Conservation (phyloP, 768 basidiomycete genomes). For the Leucocoprinus leucothites region DNA sequence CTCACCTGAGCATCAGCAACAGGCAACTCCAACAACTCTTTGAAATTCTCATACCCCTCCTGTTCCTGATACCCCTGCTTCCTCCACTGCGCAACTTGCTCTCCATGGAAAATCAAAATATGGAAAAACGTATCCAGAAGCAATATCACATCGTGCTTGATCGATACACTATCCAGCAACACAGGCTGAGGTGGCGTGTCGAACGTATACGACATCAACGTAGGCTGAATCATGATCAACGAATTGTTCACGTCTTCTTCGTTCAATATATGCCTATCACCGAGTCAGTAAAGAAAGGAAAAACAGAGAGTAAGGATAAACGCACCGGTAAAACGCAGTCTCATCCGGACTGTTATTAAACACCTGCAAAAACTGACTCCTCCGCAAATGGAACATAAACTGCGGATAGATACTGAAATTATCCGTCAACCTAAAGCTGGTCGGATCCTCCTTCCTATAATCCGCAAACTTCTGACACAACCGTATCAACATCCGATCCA, state of each 20-base stretch:
- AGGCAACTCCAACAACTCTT: constrained; percentile 85
- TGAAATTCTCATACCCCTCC: constrained; percentile 98
- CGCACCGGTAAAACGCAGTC: constrained; percentile 94
- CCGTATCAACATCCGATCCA: constrained; percentile 98
- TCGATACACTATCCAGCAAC: constrained; percentile 94
- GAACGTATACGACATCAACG: constrained; percentile 97
- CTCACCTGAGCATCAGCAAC: constrained; percentile 83
- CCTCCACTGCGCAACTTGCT: constrained; percentile 95
- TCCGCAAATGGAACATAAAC: constrained; percentile 98
- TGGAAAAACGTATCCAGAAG: constrained; percentile 99
- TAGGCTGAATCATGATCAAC: constrained; percentile 99
- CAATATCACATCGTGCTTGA: constrained; percentile 94
- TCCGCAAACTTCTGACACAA: constrained; percentile 99
- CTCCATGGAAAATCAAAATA: constrained; percentile 99
- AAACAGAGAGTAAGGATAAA: constrained; percentile 3
- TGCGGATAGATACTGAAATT: constrained; percentile 99
- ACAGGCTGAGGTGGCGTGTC: constrained; percentile 92
- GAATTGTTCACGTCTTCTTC: constrained; percentile 99
- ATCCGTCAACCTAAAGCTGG: constrained; percentile 87
- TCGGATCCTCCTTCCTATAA: constrained; percentile 96
- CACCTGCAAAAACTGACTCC: constrained; percentile 98
- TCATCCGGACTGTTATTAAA: constrained; percentile 99
- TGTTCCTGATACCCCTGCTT: constrained; percentile 99
- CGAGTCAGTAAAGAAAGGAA: constrained; percentile 2
- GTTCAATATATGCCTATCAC: constrained; percentile 81